Evolutionary conservation across 331 rosid species (phyloP).

Genomic region (Phaseolus coccineus): DNA sequence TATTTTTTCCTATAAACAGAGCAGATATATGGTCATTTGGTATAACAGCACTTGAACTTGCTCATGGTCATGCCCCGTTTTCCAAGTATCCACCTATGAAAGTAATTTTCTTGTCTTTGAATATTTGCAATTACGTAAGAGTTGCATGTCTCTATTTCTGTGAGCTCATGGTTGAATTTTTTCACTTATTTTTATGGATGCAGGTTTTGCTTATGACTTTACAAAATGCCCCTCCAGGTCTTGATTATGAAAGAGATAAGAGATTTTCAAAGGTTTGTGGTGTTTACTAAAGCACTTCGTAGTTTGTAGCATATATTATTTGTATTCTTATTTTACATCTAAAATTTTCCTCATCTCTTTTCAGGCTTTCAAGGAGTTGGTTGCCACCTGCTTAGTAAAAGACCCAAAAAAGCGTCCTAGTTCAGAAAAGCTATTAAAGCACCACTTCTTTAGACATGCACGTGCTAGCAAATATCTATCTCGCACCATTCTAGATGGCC

Average conservation of each 20-base stretch:
- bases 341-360: conserved; percentile 48
- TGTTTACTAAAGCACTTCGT: conserved; percentile 40
- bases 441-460: conserved; percentile 87
- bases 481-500: conserved; percentile 81
- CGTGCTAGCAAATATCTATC: conserved; percentile 68
- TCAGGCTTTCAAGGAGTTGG: conserved; percentile 96
- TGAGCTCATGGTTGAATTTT: conserved; percentile 34
- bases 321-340: conserved; percentile 45
- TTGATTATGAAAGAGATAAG: conserved; percentile 96
- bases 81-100: conserved; percentile 98
- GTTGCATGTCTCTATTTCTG: conserved; percentile 1
- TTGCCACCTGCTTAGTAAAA: conserved; percentile 94
- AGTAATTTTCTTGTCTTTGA: conserved; percentile 59
- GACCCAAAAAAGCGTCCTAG: conserved; percentile 98
- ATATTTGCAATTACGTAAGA: conserved; percentile 20
- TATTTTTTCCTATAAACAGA: conserved; percentile 63
- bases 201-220: conserved; percentile 98
- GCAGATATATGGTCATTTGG: conserved; percentile 99
- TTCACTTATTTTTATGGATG: conserved; percentile 43
- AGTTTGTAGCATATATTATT: conserved; percentile 35
- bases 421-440: conserved; percentile 93
- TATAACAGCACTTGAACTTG: conserved; percentile 99
- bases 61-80: conserved; percentile 99
- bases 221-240: conserved; percentile 99
- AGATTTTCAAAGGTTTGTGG: conserved; percentile 92